Conservation (phyloP, 2,329 filamentous ascomycete genomes). For the Hyphodiscus sp. region DNA sequence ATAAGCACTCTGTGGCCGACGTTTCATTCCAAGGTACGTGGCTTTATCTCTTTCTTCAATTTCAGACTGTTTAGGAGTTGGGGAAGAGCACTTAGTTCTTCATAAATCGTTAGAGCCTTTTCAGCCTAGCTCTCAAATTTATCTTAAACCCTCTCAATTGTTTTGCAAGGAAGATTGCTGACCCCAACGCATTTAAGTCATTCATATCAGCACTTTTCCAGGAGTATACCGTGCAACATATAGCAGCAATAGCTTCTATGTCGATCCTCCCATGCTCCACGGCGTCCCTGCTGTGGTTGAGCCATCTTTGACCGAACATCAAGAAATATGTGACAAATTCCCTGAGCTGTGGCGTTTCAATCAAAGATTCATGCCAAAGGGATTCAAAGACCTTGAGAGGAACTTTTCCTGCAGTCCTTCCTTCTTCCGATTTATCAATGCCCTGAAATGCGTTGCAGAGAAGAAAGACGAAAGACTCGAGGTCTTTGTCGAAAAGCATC, state of each 20-base stretch:
- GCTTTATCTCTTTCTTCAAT: too few species aligned
- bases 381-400: not conserved
- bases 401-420: conserved; percentile 3
- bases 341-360: conserved; percentile 14
- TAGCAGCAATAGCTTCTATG: conserved; percentile 7
- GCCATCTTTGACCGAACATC: conserved; percentile 1
- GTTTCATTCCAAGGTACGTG: not conserved
- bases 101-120: too few species aligned
- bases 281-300: conserved; percentile 15
- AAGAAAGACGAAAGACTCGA: not conserved
- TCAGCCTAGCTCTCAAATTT: too few species aligned
- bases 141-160: too few species aligned
- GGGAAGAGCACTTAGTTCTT: too few species aligned
- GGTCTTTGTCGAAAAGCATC: conserved; percentile 1
- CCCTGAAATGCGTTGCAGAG: conserved; percentile 4
- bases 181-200: not conserved
- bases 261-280: conserved; percentile 3
- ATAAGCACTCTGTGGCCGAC: not conserved
- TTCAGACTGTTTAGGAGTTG: too few species aligned
- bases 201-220: conserved; percentile 1
- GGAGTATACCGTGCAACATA: conserved; percentile 8
- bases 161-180: too few species aligned
- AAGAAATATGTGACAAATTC: conserved; percentile 11
- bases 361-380: conserved; percentile 12
- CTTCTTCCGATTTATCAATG: conserved; percentile 15